Base-by-base conservation (phyloP, 2,329 filamentous ascomycete genomes). In the Aspergillus latus region DNA sequence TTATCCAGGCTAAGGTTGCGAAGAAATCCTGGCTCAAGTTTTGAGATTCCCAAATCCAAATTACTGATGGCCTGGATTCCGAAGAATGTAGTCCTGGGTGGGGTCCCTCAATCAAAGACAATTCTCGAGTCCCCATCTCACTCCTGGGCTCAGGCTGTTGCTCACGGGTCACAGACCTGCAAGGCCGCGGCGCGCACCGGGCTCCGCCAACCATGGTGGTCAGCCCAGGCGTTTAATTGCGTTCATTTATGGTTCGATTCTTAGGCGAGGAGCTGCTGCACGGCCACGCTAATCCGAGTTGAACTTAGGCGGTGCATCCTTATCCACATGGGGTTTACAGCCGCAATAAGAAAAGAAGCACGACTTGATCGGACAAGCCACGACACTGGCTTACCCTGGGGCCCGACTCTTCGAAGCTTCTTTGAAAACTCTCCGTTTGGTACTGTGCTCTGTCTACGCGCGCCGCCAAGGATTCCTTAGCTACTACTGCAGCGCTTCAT, bases 301-400 rank as follows among this genome's bases (percentile, higher is more conserved):
- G 11, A 53, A 45, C 29, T 29, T 57, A 57, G 54, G 44, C 30
- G 32, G 47, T 53, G 52, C 49, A 55, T 52, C 32, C 40, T 46
- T 47, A 58, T 51, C 59, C 57, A 59, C 57, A 36, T 49, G 43
- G 53, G 54, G 46, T 55, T 55, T 62, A 52, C 55, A 60, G 59
- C 59, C 57, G 59, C 59, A 62, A 55, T 57, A 46, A 62, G 52
- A 46, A 56, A 48, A 58, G 52, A 60, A 57, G 58, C 58, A 54
- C 58, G 15, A 34, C 44, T 54, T 34, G 32, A 50, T 46, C 42
- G 6, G 13, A 45, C 32, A 15, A 32, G 10, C 42, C 57, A 62
- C 57, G 56, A 58, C 21, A 21, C 44, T 47, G 34, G 52, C 47
- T 54, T 48, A 37, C 52, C 34, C 28, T 58, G 21, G 47, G 48